Evolutionary conservation across 345 rosid species (phyloP).

Genomic region (Geranium rotundifolium): DNA sequence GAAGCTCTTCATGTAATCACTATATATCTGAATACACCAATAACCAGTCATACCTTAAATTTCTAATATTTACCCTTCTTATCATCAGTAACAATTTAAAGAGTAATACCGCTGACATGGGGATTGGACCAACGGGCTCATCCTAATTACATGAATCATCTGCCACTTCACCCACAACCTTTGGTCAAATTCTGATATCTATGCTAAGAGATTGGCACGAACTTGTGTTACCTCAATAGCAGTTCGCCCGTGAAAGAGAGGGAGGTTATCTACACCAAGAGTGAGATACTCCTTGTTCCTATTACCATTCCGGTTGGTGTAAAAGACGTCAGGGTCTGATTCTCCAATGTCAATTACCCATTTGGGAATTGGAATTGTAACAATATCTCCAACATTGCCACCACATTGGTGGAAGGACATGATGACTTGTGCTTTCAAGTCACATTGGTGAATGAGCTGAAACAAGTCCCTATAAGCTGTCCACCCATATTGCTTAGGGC

Average conservation of each 20-base stretch:
- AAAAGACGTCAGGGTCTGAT: slow-evolving; percentile 51
- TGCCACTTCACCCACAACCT: too few relatives aligned
- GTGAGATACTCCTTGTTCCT: slow-evolving; percentile 59
- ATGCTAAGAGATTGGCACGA: background rate
- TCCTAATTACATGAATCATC: too few relatives aligned
- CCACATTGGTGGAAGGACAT: slow-evolving; percentile 92
- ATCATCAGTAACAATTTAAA: too few relatives aligned
- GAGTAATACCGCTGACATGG: too few relatives aligned
- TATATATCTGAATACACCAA: slow-evolving; percentile 40
- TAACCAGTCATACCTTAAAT: background rate
- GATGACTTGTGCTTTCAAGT: slow-evolving; percentile 58
- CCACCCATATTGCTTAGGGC: slow-evolving; percentile 60
- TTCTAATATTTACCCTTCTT: too few relatives aligned
- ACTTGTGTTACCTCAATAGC: slow-evolving; percentile 41
- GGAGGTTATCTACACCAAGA: slow-evolving; percentile 53
- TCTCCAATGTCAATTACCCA: slow-evolving; percentile 58
- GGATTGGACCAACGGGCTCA: too few relatives aligned
- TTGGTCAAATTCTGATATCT: too few relatives aligned
- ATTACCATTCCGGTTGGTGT: slow-evolving; percentile 45
- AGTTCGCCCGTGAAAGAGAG: slow-evolving; percentile 52
- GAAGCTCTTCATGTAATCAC: slow-evolving; percentile 74
- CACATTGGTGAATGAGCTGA: slow-evolving; percentile 31
- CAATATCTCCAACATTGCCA: slow-evolving; percentile 72
- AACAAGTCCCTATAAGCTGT: slow-evolving; percentile 62
- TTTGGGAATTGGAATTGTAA: slow-evolving; percentile 58